These are phyloP conservation scores for Dactylorhiza incarnata DNA, from an alignment of 106 monocot species.

Conservation along the genomic window DNA sequence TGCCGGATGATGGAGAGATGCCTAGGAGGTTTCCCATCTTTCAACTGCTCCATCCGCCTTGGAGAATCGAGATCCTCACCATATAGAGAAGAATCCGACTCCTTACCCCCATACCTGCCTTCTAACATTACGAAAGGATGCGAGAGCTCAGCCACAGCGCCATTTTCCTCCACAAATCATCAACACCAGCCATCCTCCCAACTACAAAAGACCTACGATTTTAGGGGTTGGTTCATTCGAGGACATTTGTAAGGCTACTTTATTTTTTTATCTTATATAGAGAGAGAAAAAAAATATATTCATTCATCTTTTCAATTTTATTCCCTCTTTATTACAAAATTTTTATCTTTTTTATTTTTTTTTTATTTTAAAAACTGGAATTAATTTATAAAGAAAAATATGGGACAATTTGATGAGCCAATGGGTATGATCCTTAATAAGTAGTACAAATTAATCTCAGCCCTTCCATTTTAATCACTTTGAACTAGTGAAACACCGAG, in stretches of 20 bases:
- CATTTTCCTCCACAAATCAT: slow-evolving; percentile 9
- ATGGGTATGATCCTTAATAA: too few species aligned
- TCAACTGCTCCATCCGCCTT: slow-evolving; percentile 25
- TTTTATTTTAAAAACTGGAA: too few species aligned
- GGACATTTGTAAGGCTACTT: too few species aligned
- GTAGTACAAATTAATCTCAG: too few species aligned
- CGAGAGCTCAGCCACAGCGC: slow-evolving; percentile 5
- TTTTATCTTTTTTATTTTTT: too few species aligned
- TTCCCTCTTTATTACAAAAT: too few species aligned
- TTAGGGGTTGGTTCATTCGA: neutral
- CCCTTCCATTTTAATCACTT: too few species aligned
- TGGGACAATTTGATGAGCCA: neutral
- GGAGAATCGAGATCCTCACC: slow-evolving; percentile 18
- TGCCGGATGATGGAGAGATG: slow-evolving; percentile 44
- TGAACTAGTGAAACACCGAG: too few species aligned
- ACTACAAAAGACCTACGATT: neutral
- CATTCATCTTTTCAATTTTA: too few species aligned
- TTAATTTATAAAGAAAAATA: neutral
- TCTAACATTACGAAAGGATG: slow-evolving; percentile 20
- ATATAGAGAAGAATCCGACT: slow-evolving; percentile 12
- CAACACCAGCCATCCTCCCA: neutral
- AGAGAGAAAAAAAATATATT: too few species aligned
- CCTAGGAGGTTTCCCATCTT: slow-evolving; percentile 38
- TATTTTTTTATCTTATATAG: too few species aligned
- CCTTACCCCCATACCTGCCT: slow-evolving; percentile 11